Conservation (phyloP, 768 basidiomycete species). For the Boletus vermiculosoides region DNA sequence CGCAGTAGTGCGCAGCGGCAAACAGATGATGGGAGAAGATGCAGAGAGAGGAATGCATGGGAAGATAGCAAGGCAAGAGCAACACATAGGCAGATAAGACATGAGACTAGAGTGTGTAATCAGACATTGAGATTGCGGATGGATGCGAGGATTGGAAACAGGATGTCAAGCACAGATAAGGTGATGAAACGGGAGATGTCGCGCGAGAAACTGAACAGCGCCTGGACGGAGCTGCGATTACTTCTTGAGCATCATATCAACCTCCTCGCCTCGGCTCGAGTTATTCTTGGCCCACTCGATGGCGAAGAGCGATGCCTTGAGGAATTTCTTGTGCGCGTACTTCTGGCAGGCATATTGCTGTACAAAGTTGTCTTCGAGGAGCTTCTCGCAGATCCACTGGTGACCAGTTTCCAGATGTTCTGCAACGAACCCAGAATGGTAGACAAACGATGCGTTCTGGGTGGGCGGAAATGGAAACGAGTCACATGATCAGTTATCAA, state of each 20-base stretch:
- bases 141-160: constrained; percentile 36
- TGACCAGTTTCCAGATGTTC: constrained; percentile 83
- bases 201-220: constrained; percentile 22
- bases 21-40: constrained; percentile 21
- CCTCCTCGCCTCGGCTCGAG: constrained; percentile 37
- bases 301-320: constrained; percentile 82
- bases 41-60: constrained; percentile 32
- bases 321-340: constrained; percentile 96
- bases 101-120: constrained; percentile 38
- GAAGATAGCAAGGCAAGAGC: constrained; percentile 38
- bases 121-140: constrained; percentile 39
- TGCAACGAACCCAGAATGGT: constrained; percentile 89
- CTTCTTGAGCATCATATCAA: constrained; percentile 32
- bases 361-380: constrained; percentile 77
- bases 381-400: constrained; percentile 76
- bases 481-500: constrained; percentile 34
- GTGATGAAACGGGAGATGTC: constrained; percentile 25
- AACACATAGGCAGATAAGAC: constrained; percentile 36
- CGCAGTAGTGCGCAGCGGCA: constrained; percentile 33
- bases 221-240: constrained; percentile 17
- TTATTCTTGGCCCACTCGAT: constrained; percentile 69
- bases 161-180: constrained; percentile 36
- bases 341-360: constrained; percentile 90
- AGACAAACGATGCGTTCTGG: constrained; percentile 88
- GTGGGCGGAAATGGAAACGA: constrained; percentile 25